These are phyloP conservation scores for Striga asiatica DNA, from an alignment of 257 asterid genomes.

Conservation along the genomic window DNA sequence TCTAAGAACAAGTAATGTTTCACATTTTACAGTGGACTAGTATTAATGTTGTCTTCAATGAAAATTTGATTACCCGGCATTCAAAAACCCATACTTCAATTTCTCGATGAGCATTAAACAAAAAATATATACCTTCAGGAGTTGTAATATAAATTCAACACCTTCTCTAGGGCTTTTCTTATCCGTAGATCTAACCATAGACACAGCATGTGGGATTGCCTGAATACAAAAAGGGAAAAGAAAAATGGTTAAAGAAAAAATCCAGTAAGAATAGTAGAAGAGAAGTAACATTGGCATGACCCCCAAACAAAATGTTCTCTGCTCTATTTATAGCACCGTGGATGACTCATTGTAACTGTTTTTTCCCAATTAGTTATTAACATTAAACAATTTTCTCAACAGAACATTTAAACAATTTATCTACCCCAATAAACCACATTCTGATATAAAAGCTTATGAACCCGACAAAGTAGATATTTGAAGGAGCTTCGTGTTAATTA, in stretches of 20 bases:
- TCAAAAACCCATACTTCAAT: conserved; percentile 7
- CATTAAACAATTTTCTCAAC: no score
- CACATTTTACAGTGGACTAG: conserved; percentile 5
- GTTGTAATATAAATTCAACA: conserved; percentile 92
- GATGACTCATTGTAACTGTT: no score
- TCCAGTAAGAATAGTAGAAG: conserved; percentile 1
- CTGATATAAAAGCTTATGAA: conserved; percentile 1
- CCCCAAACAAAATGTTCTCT: no score
- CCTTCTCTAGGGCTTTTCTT: conserved; percentile 97
- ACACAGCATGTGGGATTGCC: conserved; percentile 95
- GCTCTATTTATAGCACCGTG: no score
- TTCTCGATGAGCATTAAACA: neutral
- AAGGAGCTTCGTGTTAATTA: conserved; percentile 1
- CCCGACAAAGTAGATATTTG: neutral
- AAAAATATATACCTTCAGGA: conserved; percentile 61
- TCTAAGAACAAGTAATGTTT: neutral
- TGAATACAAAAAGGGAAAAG: conserved; percentile 24
- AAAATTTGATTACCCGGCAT: neutral
- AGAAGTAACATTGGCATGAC: neutral
- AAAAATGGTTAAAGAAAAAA: conserved; percentile 2
- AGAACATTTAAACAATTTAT: no score
- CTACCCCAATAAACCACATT: no score
- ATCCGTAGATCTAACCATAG: conserved; percentile 78
- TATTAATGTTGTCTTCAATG: conserved; percentile 1
- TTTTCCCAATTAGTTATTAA: no score